Conservation (phyloP, 768 basidiomycete genomes). For the Nevesoporus exiguus region DNA sequence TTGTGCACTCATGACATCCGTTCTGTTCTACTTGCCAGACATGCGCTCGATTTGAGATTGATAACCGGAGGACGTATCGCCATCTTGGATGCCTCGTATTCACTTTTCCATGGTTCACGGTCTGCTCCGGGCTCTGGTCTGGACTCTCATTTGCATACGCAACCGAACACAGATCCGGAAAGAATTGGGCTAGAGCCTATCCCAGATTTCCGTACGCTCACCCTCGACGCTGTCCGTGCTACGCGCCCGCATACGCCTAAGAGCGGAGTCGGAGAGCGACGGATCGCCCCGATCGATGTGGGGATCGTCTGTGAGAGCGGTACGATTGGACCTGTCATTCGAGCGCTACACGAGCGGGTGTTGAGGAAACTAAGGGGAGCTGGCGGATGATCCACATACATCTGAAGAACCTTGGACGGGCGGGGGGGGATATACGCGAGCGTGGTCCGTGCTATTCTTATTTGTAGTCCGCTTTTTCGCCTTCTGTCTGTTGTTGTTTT, state of each 20-base stretch:
- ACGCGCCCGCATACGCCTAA: constrained; percentile 13
- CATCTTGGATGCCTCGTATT: constrained; percentile 71
- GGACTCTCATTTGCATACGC: not conserved
- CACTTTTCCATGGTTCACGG: constrained; percentile 39
- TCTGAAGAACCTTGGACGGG: not conserved
- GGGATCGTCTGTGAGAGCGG: constrained; percentile 59
- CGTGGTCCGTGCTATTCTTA: not conserved
- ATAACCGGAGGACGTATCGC: constrained; percentile 62
- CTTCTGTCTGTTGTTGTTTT: not conserved
- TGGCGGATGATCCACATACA: constrained; percentile 9
- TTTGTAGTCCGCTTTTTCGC: not conserved
- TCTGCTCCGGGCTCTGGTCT: not conserved
- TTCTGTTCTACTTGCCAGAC: constrained; percentile 35
- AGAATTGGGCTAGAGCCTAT: constrained; percentile 53
- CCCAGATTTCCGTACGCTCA: constrained; percentile 51
- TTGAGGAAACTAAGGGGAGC: constrained; percentile 23
- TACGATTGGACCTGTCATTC: constrained; percentile 45
- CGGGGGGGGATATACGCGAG: not conserved
- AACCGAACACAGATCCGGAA: not conserved
- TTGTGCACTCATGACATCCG: not conserved
- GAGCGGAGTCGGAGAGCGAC: constrained; percentile 23
- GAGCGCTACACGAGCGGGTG: constrained; percentile 50
- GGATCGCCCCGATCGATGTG: constrained; percentile 54
- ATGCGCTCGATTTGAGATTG: constrained; percentile 78
- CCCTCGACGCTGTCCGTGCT: constrained; percentile 46